Percentiles rank a stretch among this genome's conserved stretches.
Conservation (phyloP, 2,329 filamentous ascomycete genomes). For the Neopestalotiopsis clavispora region DNA sequence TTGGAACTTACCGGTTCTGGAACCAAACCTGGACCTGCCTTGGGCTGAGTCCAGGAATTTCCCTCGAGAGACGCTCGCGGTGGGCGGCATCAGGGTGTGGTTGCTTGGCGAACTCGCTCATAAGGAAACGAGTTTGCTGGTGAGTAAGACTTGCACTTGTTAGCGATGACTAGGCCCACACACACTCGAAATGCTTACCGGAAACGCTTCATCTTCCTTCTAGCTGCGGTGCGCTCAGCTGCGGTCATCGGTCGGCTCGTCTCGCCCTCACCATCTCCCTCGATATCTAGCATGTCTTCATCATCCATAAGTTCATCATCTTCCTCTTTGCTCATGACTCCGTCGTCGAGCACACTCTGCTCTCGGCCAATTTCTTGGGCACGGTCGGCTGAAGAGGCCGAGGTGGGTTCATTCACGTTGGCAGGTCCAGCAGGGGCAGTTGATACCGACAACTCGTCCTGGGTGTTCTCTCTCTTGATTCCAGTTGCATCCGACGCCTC, state of each 20-base stretch:
- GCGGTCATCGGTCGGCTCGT: slow-evolving; percentile 52
- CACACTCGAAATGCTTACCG: slow-evolving; percentile 53
- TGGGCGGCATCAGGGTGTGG: slow-evolving; percentile 93
- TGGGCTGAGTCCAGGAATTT: slow-evolving; percentile 90
- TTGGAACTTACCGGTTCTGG: slow-evolving; percentile 79
- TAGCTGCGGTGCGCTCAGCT: slow-evolving; percentile 58
- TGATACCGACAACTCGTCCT: slow-evolving; percentile 45
- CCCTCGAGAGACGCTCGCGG: slow-evolving; percentile 81
- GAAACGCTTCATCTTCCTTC: slow-evolving; percentile 79
- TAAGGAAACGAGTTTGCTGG: slow-evolving; percentile 94
- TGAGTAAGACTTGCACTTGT: slow-evolving; percentile 74
- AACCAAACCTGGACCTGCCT: slow-evolving; percentile 98
- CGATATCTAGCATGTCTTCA: slow-evolving; percentile 59
- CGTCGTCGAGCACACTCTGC: slow-evolving; percentile 44
- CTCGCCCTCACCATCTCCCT: slow-evolving; percentile 44
- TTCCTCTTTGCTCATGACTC: slow-evolving; percentile 49
- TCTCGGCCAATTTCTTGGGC: slow-evolving; percentile 36
- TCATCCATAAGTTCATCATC: slow-evolving; percentile 60
- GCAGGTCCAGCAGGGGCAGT: slow-evolving; percentile 45
- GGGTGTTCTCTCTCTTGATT: slow-evolving; percentile 42
- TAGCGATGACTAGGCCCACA: background rate
- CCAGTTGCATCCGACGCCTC: slow-evolving; percentile 42
- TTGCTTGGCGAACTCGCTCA: slow-evolving; percentile 96
- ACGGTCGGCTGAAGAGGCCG: slow-evolving; percentile 43
- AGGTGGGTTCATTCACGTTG: slow-evolving; percentile 45